Conservation (phyloP, 305 asterid species). For the Fraxinus albicans region DNA sequence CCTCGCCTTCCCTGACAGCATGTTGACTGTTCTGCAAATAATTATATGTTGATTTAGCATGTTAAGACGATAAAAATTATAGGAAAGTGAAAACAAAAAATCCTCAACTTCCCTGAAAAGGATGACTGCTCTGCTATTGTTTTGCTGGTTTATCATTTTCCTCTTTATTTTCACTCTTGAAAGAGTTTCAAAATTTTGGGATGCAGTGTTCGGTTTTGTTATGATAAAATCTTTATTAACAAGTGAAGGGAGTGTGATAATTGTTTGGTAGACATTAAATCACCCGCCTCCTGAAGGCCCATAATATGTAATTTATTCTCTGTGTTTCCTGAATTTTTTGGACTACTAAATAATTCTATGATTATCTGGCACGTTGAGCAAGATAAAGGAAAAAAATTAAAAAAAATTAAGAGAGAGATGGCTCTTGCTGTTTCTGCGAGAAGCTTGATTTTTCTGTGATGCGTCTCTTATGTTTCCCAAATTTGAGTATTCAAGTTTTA, state of each 20-base stretch:
- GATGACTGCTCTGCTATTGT: not conserved
- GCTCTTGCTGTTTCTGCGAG: not conserved
- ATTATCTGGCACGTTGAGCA: not conserved
- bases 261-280: not conserved
- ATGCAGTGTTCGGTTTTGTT: not conserved
- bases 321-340: not conserved
- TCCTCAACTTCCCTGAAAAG: too few species aligned
- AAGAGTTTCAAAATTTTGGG: not conserved
- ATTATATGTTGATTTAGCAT: too few species aligned
- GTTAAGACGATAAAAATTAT: too few species aligned
- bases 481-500: too few species aligned
- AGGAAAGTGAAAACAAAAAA: too few species aligned
- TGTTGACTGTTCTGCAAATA: not conserved
- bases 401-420: too few species aligned
- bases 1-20: not conserved
- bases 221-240: not conserved
- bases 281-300: not conserved
- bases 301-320: too few species aligned
- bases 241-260: not conserved
- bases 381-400: not conserved
- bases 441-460: too few species aligned
- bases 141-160: not conserved
- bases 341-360: not conserved
- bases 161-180: not conserved
- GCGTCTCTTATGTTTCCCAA: too few species aligned